Conservation (phyloP, 2,329 filamentous ascomycete species). For the Penicillium polonicum region DNA sequence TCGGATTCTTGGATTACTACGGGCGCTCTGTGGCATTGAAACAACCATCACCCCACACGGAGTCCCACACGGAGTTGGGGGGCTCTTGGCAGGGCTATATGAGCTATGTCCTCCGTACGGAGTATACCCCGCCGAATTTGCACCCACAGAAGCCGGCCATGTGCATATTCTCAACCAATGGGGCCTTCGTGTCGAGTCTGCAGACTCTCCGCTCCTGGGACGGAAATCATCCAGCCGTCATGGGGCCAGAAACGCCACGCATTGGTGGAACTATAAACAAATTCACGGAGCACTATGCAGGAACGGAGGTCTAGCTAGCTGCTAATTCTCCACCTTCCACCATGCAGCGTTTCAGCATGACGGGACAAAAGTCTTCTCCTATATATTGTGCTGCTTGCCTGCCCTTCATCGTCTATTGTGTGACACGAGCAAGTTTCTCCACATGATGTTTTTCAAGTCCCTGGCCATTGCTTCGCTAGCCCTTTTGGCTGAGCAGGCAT, state of each 20-base stretch:
- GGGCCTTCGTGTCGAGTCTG: neutral
- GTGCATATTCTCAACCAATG: neutral
- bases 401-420: neutral
- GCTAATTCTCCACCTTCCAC: conserved; percentile 16
- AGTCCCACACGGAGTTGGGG: conserved; percentile 14
- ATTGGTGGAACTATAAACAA: conserved; percentile 18
- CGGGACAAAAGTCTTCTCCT: neutral
- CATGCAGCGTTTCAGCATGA: conserved; percentile 9
- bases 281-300: conserved; percentile 3
- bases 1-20: neutral
- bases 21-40: conserved; percentile 1
- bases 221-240: neutral
- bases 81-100: conserved; percentile 6
- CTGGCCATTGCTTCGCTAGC: conserved; percentile 19
- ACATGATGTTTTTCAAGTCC: conserved; percentile 21
- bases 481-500: conserved; percentile 22
- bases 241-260: neutral
- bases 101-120: too few species aligned
- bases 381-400: neutral
- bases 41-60: conserved; percentile 11
- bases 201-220: neutral
- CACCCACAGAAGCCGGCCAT: neutral
- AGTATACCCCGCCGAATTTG: neutral
- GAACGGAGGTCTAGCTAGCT: neutral
- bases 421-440: neutral